Percentiles rank a stretch among this genome's conserved stretches.
These are phyloP conservation scores for Populus simonii DNA, from an alignment of 345 rosid genomes.

Conservation along the genomic window DNA sequence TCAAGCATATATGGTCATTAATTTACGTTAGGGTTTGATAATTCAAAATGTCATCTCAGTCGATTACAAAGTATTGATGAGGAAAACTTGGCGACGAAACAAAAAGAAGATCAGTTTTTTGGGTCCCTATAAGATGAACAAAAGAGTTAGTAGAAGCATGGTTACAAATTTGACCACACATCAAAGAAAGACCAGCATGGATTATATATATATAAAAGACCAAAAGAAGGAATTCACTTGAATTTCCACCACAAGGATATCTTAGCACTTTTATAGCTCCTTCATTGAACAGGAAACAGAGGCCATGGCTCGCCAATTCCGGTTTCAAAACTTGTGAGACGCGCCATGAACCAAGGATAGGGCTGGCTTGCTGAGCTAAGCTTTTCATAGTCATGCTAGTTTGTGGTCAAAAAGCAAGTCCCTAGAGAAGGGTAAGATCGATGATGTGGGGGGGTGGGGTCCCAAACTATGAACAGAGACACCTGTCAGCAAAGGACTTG, in stretches of 20 bases:
- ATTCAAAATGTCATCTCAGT: neutral
- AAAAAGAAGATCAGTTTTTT: neutral
- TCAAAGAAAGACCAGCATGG: neutral
- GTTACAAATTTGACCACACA: neutral
- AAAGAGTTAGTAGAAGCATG: neutral
- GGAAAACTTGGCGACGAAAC: neutral
- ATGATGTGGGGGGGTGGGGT: neutral
- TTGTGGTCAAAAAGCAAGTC: too few species aligned
- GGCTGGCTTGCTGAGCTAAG: too few species aligned
- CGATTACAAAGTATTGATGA: neutral
- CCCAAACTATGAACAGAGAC: neutral
- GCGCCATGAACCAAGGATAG: too few species aligned
- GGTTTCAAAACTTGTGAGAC: neutral
- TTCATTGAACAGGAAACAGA: neutral
- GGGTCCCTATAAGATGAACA: neutral
- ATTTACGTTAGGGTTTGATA: neutral
- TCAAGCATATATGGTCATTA: too few species aligned
- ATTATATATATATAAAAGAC: neutral
- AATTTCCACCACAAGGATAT: neutral
- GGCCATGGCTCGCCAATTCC: neutral
- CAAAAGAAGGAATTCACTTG: neutral
- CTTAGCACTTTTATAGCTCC: neutral
- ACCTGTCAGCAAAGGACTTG: conserved; percentile 13
- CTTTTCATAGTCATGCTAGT: too few species aligned
- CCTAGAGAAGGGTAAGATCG: neutral